Conservation (phyloP, 345 rosid species). For the Aethionema arabicum region DNA sequence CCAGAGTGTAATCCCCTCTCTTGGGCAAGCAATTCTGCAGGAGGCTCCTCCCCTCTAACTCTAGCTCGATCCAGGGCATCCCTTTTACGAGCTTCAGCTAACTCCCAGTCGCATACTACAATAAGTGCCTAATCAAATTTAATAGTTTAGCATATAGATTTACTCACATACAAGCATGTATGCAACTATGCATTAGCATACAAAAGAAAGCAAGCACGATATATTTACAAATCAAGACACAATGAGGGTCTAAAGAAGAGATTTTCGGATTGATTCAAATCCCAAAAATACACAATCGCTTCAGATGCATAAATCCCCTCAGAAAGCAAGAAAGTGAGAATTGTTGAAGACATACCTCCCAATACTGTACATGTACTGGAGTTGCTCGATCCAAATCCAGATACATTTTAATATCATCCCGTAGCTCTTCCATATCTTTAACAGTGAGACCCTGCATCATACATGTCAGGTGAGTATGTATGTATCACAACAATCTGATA, state of each 20-base stretch:
- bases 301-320: constrained; percentile 3
- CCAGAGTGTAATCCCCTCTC: constrained; percentile 91
- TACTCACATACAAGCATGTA: constrained; percentile 8
- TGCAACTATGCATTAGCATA: not conserved
- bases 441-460: constrained; percentile 77
- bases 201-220: constrained; percentile 5
- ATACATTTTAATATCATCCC: constrained; percentile 93
- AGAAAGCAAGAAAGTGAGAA: not conserved
- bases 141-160: constrained; percentile 17
- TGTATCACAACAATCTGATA: constrained; percentile 9
- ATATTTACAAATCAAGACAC: not conserved
- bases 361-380: constrained; percentile 65
- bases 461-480: constrained; percentile 33
- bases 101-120: constrained; percentile 91
- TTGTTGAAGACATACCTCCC: constrained; percentile 64
- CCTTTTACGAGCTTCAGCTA: constrained; percentile 82
- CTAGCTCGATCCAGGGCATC: constrained; percentile 90
- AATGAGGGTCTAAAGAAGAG: constrained; percentile 10
- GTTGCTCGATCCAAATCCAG: constrained; percentile 83
- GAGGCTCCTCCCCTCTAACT: constrained; percentile 94
- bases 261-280: not conserved
- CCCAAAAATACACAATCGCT: constrained; percentile 14
- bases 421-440: constrained; percentile 94
- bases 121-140: constrained; percentile 65
- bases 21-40: constrained; percentile 86